Conservation (phyloP, 1,139 yeast genomes). For the Nakaseomyces delphensis region DNA sequence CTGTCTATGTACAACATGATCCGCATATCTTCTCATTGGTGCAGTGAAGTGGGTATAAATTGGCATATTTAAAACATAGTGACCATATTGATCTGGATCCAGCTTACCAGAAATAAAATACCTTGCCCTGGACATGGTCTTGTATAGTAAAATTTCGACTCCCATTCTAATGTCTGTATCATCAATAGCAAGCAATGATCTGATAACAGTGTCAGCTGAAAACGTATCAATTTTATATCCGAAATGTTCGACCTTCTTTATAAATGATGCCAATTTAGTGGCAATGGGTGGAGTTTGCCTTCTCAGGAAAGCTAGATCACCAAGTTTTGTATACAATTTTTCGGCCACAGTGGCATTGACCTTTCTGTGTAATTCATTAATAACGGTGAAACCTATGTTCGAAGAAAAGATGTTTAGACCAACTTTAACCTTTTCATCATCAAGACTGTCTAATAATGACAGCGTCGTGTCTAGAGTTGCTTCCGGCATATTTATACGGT, state of each 20-base stretch:
- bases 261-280: slow-evolving; percentile 73
- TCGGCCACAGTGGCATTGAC: slow-evolving; percentile 85
- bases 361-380: slow-evolving; percentile 70
- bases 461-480: slow-evolving; percentile 49
- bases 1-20: slow-evolving; percentile 86
- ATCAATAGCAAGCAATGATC: slow-evolving; percentile 56
- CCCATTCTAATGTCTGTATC: slow-evolving; percentile 63
- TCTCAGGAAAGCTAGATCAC: slow-evolving; percentile 75
- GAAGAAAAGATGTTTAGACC: slow-evolving; percentile 67
- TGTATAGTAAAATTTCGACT: slow-evolving; percentile 69
- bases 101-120: slow-evolving; percentile 84
- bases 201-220: slow-evolving; percentile 62
- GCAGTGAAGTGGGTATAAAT: slow-evolving; percentile 90
- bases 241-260: slow-evolving; percentile 43
- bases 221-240: slow-evolving; percentile 68
- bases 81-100: slow-evolving; percentile 70
- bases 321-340: slow-evolving; percentile 62
- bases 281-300: slow-evolving; percentile 81
- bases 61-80: slow-evolving; percentile 75
- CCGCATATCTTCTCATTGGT: slow-evolving; percentile 88
- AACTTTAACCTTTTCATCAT: slow-evolving; percentile 72
- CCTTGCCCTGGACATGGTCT: slow-evolving; percentile 77
- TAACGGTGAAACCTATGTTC: slow-evolving; percentile 47
- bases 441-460: slow-evolving; percentile 69
- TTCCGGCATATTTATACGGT: slow-evolving; percentile 48